A percentile compares a stretch with the other conserved stretches of the same genome.
Conservation (phyloP, 148 eudicot species). For the Bassia scoparia region DNA sequence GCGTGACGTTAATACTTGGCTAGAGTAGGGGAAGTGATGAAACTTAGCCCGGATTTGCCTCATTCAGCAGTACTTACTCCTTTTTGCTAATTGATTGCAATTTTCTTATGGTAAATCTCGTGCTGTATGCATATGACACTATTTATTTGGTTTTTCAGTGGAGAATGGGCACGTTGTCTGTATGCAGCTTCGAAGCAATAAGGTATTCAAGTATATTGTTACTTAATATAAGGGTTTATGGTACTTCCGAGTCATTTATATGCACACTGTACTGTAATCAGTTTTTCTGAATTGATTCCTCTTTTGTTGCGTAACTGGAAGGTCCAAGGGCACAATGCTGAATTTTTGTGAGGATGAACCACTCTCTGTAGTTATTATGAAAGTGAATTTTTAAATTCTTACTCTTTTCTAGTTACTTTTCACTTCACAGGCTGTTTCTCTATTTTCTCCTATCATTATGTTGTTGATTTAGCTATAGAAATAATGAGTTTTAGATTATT, state of each 20-base stretch:
- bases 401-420: not conserved
- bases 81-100: not conserved
- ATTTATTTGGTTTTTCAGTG: slow-evolving; percentile 42
- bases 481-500: not conserved
- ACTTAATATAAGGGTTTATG: slow-evolving; percentile 9
- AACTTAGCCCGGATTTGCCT: not conserved
- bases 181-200: slow-evolving; percentile 84
- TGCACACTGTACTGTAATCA: slow-evolving; percentile 3
- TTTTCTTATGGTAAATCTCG: not conserved
- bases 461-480: not conserved
- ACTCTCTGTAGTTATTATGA: slow-evolving; percentile 84
- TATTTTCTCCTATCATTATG: not conserved
- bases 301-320: slow-evolving; percentile 25
- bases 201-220: slow-evolving; percentile 42
- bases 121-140: slow-evolving; percentile 16
- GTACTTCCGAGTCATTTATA: not conserved
- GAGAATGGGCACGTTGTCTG: slow-evolving; percentile 94
- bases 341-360: slow-evolving; percentile 95
- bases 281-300: slow-evolving; percentile 4
- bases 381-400: slow-evolving; percentile 42
- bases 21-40: not conserved
- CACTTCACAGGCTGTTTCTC: not conserved
- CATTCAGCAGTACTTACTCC: not conserved
- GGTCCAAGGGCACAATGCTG: slow-evolving; percentile 87
- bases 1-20: not conserved